A percentile compares a stretch with the other conserved stretches of the same genome.
Conservation (phyloP, 2,329 filamentous ascomycete genomes). For the Monosporascus sp. region DNA sequence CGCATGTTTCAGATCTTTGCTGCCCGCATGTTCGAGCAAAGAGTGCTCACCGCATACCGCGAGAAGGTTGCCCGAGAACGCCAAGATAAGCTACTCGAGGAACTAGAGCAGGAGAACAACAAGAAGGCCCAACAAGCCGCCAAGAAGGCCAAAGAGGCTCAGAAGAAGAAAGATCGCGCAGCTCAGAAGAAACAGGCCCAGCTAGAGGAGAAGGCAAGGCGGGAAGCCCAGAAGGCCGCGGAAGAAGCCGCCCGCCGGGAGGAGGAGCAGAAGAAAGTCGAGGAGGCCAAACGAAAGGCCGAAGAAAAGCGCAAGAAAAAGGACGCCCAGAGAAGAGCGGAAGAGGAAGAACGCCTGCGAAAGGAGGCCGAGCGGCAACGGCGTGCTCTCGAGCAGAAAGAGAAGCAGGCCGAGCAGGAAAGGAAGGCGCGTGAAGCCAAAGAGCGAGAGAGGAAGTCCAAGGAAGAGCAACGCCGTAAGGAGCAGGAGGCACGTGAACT, state of each 20-base stretch:
- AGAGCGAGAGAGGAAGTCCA: constrained; percentile 76
- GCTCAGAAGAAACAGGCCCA: constrained; percentile 80
- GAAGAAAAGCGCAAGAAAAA: constrained; percentile 91
- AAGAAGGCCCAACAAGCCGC: constrained; percentile 75
- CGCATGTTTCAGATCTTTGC: constrained; percentile 99
- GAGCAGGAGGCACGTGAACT: constrained; percentile 73
- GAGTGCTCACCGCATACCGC: constrained; percentile 92
- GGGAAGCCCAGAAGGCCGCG: constrained; percentile 82
- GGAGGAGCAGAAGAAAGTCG: constrained; percentile 70
- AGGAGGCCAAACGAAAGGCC: constrained; percentile 74
- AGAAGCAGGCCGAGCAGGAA: constrained; percentile 79
- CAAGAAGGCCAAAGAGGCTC: constrained; percentile 89
- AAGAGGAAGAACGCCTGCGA: constrained; percentile 78
- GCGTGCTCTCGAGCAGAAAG: constrained; percentile 75
- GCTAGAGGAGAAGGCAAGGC: constrained; percentile 85
- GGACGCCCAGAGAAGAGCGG: constrained; percentile 83
- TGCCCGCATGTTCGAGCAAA: constrained; percentile 97
- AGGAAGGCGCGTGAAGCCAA: constrained; percentile 76
- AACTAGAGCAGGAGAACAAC: constrained; percentile 79
- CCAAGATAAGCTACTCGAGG: constrained; percentile 83
- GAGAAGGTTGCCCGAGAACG: constrained; percentile 94
- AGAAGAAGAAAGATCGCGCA: constrained; percentile 93
- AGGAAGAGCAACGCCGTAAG: constrained; percentile 73
- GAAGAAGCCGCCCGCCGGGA: constrained; percentile 74
- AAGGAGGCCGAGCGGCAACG: constrained; percentile 83